These are phyloP conservation scores for Chlorella sp. DNA, from an alignment of 139 green algal genomes.

Conservation along the genomic window DNA sequence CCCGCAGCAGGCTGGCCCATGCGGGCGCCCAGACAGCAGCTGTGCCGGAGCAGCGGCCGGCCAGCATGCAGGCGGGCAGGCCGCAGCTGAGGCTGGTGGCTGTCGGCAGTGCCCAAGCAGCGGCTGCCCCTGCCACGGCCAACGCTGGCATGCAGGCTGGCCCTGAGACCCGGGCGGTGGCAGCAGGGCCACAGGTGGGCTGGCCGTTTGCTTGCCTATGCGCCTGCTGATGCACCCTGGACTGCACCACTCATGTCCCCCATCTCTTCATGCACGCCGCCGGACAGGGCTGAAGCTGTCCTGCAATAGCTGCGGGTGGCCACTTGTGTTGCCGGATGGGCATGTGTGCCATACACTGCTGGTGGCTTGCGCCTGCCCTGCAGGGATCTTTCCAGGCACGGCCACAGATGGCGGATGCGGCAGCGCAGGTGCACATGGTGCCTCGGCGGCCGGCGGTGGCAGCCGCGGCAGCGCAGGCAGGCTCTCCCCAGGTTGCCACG, in stretches of 20 bases:
- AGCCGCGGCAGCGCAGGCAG: background rate
- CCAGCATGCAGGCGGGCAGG: background rate
- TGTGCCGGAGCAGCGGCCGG: background rate
- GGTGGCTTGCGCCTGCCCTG: background rate
- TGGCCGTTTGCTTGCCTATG: background rate
- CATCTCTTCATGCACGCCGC: too few species aligned
- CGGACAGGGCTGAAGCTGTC: too few species aligned
- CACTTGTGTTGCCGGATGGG: background rate
- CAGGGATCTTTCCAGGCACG: too few species aligned
- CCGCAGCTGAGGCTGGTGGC: slow-evolving; percentile 18
- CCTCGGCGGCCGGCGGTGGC: background rate
- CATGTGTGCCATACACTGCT: background rate
- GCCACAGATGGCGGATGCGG: too few species aligned
- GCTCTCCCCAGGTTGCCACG: background rate
- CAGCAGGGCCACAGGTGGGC: background rate
- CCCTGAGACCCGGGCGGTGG: background rate
- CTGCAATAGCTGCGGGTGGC: too few species aligned
- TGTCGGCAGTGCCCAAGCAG: background rate
- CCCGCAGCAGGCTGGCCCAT: background rate
- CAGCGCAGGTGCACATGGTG: slow-evolving; percentile 3
- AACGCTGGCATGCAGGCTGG: background rate
- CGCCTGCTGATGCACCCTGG: too few species aligned
- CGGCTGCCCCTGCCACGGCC: background rate
- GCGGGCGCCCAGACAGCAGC: background rate
- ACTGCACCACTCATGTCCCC: background rate